Evolutionary conservation across 2,329 filamentous ascomycete genomes (phyloP), one percentile per base, ranked within the genome.

Genomic region (Colletotrichum trifolii): DNA sequence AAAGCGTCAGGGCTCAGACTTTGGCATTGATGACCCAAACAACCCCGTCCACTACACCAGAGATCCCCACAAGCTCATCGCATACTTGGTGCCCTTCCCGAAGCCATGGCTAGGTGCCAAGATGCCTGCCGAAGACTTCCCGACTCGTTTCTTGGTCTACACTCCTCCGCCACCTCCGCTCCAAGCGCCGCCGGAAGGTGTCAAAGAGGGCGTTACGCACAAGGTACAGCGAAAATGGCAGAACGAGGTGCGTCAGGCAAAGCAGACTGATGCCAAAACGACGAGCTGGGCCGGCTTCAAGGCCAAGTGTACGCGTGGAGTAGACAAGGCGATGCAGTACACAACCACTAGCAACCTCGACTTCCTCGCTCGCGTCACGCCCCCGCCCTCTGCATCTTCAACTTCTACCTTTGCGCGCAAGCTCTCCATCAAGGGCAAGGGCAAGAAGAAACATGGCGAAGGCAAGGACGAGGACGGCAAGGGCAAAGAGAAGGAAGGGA

Each of bases 151-250:
- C 46, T 13, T 65, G 11, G 43, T 65, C 10, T 65, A 65, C 33
- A 65, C 62, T 17, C 62, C 62, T 3, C 62, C 62, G n/a, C 62
- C 62, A 2, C 62, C 62, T 15, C 62, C 62, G 39, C 46, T 65
- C 7, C 62, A 65, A 36, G 57, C 57, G 45, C 62, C 62, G 17
- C 62, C 62, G 8, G 62, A 65, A 15, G 62, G 62, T 36, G 62
- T 65, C 2, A 65, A 65, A 50, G 62, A 65, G 52, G 35, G 62
- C 15, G 62, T 65, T 6, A 4, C 57, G n/a, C 62, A 65, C 52
- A 65, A 65, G 35, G 58, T 65, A 46, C 62, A 65, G 62, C 62
- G 62, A 11, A 65, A 62, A 47, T 65, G 62, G 62, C 62, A 65
- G 58, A 40, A 25, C 6, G 62, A 65, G 40, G 57, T 65, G 12